Conservation (phyloP, 1,139 yeast species). For the Geotrichum candidum region DNA sequence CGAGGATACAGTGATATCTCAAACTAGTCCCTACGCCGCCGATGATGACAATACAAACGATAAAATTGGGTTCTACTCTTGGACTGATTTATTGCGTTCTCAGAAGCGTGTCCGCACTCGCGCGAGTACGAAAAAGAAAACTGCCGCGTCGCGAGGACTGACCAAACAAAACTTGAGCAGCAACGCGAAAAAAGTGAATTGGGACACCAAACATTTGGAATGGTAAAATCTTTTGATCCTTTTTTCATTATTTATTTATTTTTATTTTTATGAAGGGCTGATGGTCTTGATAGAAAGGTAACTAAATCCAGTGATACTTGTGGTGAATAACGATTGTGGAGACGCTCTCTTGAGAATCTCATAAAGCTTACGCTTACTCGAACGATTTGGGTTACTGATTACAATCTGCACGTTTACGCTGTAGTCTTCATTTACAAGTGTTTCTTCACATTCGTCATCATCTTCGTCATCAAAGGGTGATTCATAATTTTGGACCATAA, state of each 20-base stretch:
- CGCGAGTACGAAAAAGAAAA: not conserved
- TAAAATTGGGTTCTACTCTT: constrained; percentile 7
- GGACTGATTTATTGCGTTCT: constrained; percentile 2
- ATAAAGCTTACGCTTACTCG: constrained; percentile 2
- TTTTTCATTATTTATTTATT: too few relatives aligned
- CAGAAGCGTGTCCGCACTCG: not conserved
- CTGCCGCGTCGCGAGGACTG: not conserved
- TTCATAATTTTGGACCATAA: constrained; percentile 17
- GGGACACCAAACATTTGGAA: constrained; percentile 8
- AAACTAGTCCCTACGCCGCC: not conserved
- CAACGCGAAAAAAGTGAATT: constrained; percentile 3
- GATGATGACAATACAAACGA: not conserved
- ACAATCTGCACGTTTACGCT: constrained; percentile 8
- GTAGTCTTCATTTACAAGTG: not conserved
- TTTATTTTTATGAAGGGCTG: not conserved
- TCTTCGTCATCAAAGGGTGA: constrained; percentile 15
- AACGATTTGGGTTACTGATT: constrained; percentile 7
- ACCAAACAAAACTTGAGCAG: not conserved
- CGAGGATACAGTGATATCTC: not conserved
- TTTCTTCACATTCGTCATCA: too few relatives aligned
- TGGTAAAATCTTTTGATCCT: not conserved
- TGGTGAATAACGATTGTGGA: too few relatives aligned
- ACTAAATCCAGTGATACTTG: too few relatives aligned
- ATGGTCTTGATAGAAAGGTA: not conserved
- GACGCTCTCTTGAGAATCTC: constrained; percentile 1